Evolutionary conservation across 129 eudicot genomes (phyloP).

Genomic region (Heracleum sosnowskyi): DNA sequence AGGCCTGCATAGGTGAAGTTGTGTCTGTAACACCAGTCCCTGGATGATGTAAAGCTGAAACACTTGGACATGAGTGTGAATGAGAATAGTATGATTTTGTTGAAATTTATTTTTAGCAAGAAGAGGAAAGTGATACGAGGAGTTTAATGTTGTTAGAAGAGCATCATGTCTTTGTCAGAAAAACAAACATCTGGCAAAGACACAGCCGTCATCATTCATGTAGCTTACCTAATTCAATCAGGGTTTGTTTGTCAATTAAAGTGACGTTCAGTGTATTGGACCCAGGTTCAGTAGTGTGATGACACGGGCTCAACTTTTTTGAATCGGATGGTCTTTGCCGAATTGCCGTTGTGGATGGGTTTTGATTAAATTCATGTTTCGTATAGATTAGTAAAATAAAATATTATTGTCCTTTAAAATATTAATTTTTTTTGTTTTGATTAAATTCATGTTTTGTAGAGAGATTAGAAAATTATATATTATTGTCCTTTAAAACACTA

Average conservation of each 20-base stretch:
- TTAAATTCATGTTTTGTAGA: too few species aligned
- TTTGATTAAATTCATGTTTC: too few species aligned
- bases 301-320: too few species aligned
- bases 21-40: conserved; percentile 39
- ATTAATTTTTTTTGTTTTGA: too few species aligned
- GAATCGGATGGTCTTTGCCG: too few species aligned
- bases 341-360: too few species aligned
- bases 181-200: not conserved
- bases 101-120: not conserved
- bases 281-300: not conserved
- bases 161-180: not conserved
- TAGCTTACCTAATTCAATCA: not conserved
- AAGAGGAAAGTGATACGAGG: not conserved
- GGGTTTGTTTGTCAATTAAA: not conserved
- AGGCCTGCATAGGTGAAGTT: conserved; percentile 56
- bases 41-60: conserved; percentile 58
- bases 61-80: conserved; percentile 37
- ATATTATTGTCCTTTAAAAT: too few species aligned
- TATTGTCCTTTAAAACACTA: too few species aligned
- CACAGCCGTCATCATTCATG: not conserved
- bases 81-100: not conserved
- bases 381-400: too few species aligned
- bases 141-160: not conserved
- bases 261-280: not conserved
- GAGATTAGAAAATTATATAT: too few species aligned